phyloP scores from a whole-genome alignment of 495 filamentous ascomycete genomes.

The Daldinia grandis region DNA sequence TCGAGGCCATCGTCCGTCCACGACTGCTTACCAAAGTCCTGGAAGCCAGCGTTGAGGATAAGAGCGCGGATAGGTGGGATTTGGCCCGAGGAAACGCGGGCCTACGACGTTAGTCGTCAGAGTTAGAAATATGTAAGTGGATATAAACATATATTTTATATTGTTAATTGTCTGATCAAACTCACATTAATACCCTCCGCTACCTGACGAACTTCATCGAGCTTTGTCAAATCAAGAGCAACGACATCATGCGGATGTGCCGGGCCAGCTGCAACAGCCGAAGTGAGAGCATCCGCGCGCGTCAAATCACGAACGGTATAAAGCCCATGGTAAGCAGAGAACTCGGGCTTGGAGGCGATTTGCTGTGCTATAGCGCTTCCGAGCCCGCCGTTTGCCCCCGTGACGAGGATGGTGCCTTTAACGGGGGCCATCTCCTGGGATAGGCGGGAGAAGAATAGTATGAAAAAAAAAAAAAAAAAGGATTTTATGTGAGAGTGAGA shows the following conservation, averaged over 20 bases:
- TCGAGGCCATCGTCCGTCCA: conserved; percentile 48
- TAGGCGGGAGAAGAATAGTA: too few relatives aligned
- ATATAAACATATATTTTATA: too few relatives aligned
- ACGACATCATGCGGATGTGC: background rate
- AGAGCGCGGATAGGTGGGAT: conserved; percentile 53
- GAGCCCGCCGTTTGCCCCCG: background rate
- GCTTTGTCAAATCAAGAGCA: background rate
- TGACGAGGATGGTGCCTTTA: background rate
- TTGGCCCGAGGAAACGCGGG: conserved; percentile 3
- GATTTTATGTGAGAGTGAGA: too few relatives aligned
- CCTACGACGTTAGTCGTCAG: background rate
- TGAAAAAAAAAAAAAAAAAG: too few relatives aligned
- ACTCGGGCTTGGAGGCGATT: background rate
- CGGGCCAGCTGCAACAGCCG: background rate
- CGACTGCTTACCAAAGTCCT: conserved; percentile 40
- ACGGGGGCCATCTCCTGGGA: too few relatives aligned
- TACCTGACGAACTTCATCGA: background rate
- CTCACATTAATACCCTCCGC: background rate
- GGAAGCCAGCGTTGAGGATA: conserved; percentile 53
- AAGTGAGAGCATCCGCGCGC: background rate
- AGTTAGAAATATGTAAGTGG: too few relatives aligned
- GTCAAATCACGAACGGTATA: background rate
- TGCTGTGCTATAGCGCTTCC: background rate
- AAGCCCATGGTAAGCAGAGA: background rate
- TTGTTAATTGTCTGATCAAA: too few relatives aligned